phyloP scores from a whole-genome alignment of 805 yeast species.

The Candida corydali region DNA sequence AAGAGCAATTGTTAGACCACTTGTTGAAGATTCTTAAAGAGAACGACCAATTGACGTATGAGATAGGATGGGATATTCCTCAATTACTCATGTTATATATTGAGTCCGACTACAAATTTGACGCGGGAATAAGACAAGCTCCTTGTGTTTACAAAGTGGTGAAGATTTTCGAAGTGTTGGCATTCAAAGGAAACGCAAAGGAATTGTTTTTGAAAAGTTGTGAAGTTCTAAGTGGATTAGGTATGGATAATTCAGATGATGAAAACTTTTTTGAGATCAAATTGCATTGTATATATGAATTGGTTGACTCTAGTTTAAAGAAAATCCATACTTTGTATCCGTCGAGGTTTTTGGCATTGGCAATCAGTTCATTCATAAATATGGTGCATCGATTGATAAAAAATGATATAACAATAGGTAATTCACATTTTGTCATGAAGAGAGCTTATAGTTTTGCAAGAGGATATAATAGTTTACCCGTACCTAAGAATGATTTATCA shows the following conservation, averaged over 20 bases:
- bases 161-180: constrained; percentile 57
- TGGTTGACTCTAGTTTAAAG: constrained; percentile 54
- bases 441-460: constrained; percentile 59
- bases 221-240: constrained; percentile 51
- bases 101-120: constrained; percentile 30
- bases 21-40: constrained; percentile 40
- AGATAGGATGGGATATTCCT: constrained; percentile 94
- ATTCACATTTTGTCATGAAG: constrained; percentile 44
- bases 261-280: constrained; percentile 47
- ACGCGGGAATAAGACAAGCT: constrained; percentile 27
- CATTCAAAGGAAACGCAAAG: constrained; percentile 72
- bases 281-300: constrained; percentile 64
- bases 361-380: constrained; percentile 54
- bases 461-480: constrained; percentile 40
- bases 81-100: constrained; percentile 55
- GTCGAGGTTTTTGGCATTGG: constrained; percentile 71
- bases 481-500: constrained; percentile 42
- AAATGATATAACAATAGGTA: constrained; percentile 12
- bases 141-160: constrained; percentile 38
- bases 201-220: constrained; percentile 70
- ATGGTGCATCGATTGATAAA: constrained; percentile 19
- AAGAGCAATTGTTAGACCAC: constrained; percentile 42
- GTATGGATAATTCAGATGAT: constrained; percentile 14
- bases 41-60: constrained; percentile 50
- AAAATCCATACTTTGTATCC: constrained; percentile 70